Evolutionary conservation across 148 eudicot genomes (phyloP), one percentile per base, ranked within the genome.

Genomic region (Oxyria digyna): DNA sequence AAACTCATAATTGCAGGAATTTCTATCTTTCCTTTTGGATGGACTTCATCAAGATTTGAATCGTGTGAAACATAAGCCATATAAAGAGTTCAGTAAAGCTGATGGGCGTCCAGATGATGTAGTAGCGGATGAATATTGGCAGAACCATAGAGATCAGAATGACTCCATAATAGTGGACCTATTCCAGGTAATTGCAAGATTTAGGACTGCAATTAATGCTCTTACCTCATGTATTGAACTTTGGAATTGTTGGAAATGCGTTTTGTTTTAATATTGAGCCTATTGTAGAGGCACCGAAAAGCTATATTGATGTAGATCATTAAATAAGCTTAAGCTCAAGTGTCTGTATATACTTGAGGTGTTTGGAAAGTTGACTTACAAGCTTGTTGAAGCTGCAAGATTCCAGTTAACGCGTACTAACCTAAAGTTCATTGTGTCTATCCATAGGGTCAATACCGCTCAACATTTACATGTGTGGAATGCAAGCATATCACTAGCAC

Each of bases 31-130:
- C 79, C 79, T 92, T 54, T 81, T 92, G 89, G 91, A 92, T 83
- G 91, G 91, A 21, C 94, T 92, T 45, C 96, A 85, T 75, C 91
- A 92, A 85, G 98, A 89, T 76, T 82, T 92, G 71, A 92, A 92
- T 78, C 91, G 94, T 67, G 94, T 87, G 67, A 92, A 83, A 78
- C 52, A 57, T 43, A 85, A 87, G 69, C 94, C 94, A 71, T 87
- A 85, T 69, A 65, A 82, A 42, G 85, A 87, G 67, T 71, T 73
- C 73, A 78, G 64, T 55, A 90, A 92, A 72, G 79, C 76, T 67
- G 89, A 82, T 73, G 83, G 79, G 42, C 76, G 77, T 68, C 83
- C 80, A 4, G 89, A 85, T 78, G 84, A 81, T 13, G 79, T 66
- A 79, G 83, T 84, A 62, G 97, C 97, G 10, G 89, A 89, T 69